A percentile compares a stretch with the other conserved stretches of the same genome.
phyloP scores from a whole-genome alignment of 352 stramenopile genomes.

The Blastocystis sp. region DNA sequence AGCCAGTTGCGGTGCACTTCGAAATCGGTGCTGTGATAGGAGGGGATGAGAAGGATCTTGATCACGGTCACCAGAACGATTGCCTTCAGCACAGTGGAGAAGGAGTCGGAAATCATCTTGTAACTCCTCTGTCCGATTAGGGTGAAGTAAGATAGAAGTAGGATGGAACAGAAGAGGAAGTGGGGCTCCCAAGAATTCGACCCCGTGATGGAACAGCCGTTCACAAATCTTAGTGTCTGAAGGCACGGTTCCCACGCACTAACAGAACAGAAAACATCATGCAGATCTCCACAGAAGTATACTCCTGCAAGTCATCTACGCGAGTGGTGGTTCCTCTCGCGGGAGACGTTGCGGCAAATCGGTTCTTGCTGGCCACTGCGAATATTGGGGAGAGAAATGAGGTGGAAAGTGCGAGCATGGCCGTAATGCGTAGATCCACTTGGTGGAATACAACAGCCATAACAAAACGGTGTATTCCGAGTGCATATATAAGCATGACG shows the following conservation, averaged over 20 bases:
- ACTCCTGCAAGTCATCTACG: slow-evolving; percentile 44
- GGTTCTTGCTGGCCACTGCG: slow-evolving; percentile 37
- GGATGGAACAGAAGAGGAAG: background rate
- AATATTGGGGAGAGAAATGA: slow-evolving; percentile 50
- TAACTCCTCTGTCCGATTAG: background rate
- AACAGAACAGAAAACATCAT: background rate
- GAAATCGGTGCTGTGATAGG: slow-evolving; percentile 92
- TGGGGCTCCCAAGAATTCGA: background rate
- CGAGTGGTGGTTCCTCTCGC: slow-evolving; percentile 33
- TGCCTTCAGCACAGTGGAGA: background rate
- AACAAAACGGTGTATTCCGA: slow-evolving; percentile 49
- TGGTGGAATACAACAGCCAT: slow-evolving; percentile 51
- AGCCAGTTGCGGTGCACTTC: slow-evolving; percentile 98
- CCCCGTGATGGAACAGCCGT: background rate
- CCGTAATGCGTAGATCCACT: slow-evolving; percentile 18
- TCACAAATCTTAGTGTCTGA: background rate
- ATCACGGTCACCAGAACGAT: slow-evolving; percentile 70
- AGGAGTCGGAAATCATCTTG: slow-evolving; percentile 11
- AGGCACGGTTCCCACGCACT: too few species aligned
- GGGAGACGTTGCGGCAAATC: slow-evolving; percentile 40
- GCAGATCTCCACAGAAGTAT: slow-evolving; percentile 53
- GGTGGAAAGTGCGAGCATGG: background rate
- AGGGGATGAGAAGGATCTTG: slow-evolving; percentile 84
- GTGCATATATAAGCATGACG: slow-evolving; percentile 57
- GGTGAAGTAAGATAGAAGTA: background rate